Percentiles rank a stretch among this genome's conserved stretches.
These are phyloP conservation scores for Sistotremastrum niveocremeum DNA, from an alignment of 768 basidiomycete species.

Conservation along the genomic window DNA sequence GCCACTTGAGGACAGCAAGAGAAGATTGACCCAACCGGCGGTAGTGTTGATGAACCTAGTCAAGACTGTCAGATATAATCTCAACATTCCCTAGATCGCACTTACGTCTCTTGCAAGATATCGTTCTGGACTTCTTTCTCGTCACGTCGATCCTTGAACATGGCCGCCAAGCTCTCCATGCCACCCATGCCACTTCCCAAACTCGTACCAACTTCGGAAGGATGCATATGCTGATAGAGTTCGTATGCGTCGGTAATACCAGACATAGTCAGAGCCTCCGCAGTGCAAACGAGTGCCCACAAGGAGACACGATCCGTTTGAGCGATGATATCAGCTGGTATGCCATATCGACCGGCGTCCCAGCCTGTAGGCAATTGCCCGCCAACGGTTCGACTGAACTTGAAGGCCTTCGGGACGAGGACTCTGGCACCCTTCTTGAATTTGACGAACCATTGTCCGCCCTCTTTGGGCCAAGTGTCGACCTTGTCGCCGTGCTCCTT, in stretches of 20 bases:
- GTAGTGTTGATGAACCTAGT: slow-evolving; percentile 95
- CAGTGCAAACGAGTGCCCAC: slow-evolving; percentile 89
- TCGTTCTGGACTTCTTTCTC: slow-evolving; percentile 98
- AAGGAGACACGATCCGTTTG: slow-evolving; percentile 88
- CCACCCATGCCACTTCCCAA: slow-evolving; percentile 99
- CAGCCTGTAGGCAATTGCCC: slow-evolving; percentile 97
- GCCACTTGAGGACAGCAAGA: slow-evolving; percentile 90
- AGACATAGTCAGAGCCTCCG: slow-evolving; percentile 92
- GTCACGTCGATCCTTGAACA: slow-evolving; percentile 99
- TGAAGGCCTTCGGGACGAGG: slow-evolving; percentile 87
- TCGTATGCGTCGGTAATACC: slow-evolving; percentile 98
- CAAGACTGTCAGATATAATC: slow-evolving; percentile 4
- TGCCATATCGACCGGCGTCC: slow-evolving; percentile 92
- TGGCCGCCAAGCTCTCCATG: slow-evolving; percentile 74
- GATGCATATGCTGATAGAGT: slow-evolving; percentile 92
- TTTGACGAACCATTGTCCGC: slow-evolving; percentile 95
- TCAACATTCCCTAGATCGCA: slow-evolving; percentile 5
- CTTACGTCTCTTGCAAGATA: slow-evolving; percentile 93
- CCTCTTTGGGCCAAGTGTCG: slow-evolving; percentile 85
- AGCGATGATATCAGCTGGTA: slow-evolving; percentile 89
- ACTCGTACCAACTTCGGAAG: slow-evolving; percentile 88
- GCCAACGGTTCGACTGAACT: slow-evolving; percentile 86
- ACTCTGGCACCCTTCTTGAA: slow-evolving; percentile 96
- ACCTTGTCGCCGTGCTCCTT: slow-evolving; percentile 93
- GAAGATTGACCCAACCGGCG: slow-evolving; percentile 93